Percentiles rank a stretch among this genome's conserved stretches.
Conservation (phyloP, 768 basidiomycete genomes). For the Boletus sp. region DNA sequence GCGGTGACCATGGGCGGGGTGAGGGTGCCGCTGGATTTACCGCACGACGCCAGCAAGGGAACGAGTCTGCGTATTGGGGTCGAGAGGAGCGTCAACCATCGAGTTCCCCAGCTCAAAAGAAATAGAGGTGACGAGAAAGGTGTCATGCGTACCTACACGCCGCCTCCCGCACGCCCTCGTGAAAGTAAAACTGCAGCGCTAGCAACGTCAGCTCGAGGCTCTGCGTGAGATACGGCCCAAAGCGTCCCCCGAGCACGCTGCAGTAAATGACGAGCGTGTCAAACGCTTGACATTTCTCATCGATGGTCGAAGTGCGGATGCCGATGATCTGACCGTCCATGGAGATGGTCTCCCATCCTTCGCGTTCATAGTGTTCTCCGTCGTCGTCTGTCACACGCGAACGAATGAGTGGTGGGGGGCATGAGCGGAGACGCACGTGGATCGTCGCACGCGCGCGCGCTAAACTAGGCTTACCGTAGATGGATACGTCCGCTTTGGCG, state of each 20-base stretch:
- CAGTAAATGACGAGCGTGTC: slow-evolving; percentile 84
- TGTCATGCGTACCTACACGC: slow-evolving; percentile 57
- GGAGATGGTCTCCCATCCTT: slow-evolving; percentile 77
- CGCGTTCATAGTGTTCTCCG: slow-evolving; percentile 53
- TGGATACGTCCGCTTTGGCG: slow-evolving; percentile 75
- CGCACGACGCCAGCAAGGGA: slow-evolving; percentile 67
- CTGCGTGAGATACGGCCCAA: slow-evolving; percentile 72
- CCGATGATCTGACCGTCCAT: slow-evolving; percentile 78
- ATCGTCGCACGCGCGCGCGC: too few relatives aligned
- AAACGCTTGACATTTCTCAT: slow-evolving; percentile 87
- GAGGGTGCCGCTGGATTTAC: slow-evolving; percentile 62
- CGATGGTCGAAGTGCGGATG: slow-evolving; percentile 76
- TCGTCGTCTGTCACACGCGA: slow-evolving; percentile 47
- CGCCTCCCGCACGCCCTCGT: slow-evolving; percentile 82
- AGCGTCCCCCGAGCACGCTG: slow-evolving; percentile 61
- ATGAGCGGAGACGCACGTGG: background rate
- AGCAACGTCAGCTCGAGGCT: slow-evolving; percentile 72
- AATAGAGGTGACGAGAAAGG: background rate
- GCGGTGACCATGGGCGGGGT: slow-evolving; percentile 68
- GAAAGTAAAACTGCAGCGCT: slow-evolving; percentile 72
- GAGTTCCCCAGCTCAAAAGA: background rate
- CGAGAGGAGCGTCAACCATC: too few relatives aligned
- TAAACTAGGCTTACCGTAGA: slow-evolving; percentile 50
- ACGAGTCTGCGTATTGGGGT: slow-evolving; percentile 50
- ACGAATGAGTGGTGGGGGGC: background rate